A percentile compares a stretch with the other conserved stretches of the same genome.
Evolutionary conservation across 148 eudicot genomes (phyloP).

Genomic region (Rhododendron henanense): DNA sequence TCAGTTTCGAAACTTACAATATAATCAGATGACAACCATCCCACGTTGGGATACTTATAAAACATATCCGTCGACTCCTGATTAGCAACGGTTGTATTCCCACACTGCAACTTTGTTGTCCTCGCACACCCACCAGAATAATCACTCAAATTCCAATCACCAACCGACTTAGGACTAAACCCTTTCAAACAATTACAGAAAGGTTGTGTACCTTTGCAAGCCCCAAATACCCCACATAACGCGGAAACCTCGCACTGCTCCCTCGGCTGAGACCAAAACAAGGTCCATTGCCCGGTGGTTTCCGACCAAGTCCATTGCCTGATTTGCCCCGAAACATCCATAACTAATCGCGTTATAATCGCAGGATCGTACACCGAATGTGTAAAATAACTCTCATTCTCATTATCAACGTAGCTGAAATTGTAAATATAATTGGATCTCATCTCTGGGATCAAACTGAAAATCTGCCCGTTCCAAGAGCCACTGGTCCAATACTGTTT

Average conservation of each 20-base stretch:
- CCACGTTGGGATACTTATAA: slow-evolving; percentile 10
- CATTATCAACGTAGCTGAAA: slow-evolving; percentile 38
- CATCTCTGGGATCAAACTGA: slow-evolving; percentile 54
- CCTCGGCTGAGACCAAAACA: slow-evolving; percentile 56
- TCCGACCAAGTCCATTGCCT: slow-evolving; percentile 40
- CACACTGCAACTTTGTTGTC: slow-evolving; percentile 29
- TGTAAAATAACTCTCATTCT: slow-evolving; percentile 52
- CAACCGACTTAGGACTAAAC: slow-evolving; percentile 10
- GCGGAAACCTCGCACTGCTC: slow-evolving; percentile 53
- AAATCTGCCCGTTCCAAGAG: slow-evolving; percentile 43
- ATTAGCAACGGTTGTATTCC: slow-evolving; percentile 12
- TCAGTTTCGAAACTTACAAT: too few relatives aligned
- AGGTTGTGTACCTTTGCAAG: slow-evolving; percentile 30
- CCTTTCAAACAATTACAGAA: slow-evolving; percentile 44
- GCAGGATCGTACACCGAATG: slow-evolving; percentile 27
- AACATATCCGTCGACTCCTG: slow-evolving; percentile 23
- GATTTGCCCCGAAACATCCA: slow-evolving; percentile 49
- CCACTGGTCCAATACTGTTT: slow-evolving; percentile 37
- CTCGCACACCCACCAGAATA: slow-evolving; percentile 49
- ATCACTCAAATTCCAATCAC: slow-evolving; percentile 42
- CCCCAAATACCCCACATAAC: slow-evolving; percentile 49
- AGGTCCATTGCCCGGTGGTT: slow-evolving; percentile 28
- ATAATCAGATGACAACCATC: background rate
- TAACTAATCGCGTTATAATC: slow-evolving; percentile 37
- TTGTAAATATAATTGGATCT: slow-evolving; percentile 34